Percentiles rank a stretch among this genome's conserved stretches.
phyloP scores from a whole-genome alignment of 345 rosid genomes.

The Pelargonium nanum region DNA sequence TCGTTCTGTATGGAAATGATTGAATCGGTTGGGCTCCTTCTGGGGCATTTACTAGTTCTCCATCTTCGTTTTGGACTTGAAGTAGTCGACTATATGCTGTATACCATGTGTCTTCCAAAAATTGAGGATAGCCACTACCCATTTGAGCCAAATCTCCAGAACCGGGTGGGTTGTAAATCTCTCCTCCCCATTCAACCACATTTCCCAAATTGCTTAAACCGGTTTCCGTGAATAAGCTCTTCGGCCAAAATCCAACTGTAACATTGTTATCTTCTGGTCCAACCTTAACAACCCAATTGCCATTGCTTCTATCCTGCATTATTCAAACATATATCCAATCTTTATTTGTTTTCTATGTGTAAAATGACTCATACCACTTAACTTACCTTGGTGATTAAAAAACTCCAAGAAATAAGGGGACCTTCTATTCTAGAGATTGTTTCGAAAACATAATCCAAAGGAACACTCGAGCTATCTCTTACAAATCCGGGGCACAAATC shows the following conservation, averaged over 20 bases:
- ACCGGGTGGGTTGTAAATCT: background rate
- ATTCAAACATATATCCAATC: no score
- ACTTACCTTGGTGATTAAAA: background rate
- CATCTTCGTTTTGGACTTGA: background rate
- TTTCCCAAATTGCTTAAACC: background rate
- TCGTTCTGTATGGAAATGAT: no score
- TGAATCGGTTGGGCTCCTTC: no score
- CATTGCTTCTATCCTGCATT: background rate
- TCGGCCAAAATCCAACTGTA: background rate
- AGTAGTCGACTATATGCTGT: background rate
- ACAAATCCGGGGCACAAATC: background rate
- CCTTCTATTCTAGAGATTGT: background rate
- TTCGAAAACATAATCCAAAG: background rate
- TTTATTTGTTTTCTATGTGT: no score
- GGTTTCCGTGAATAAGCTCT: background rate
- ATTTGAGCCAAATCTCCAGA: background rate
- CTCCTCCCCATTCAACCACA: background rate
- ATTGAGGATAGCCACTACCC: background rate
- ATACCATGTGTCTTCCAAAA: background rate
- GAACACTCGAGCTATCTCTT: background rate
- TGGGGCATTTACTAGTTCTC: background rate
- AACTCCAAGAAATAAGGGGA: no score
- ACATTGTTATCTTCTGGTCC: background rate
- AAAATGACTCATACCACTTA: no score
- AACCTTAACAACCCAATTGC: background rate